Base-by-base conservation (phyloP, 108 stramenopile species). In the Pseudonitzschia pungens region DNA sequence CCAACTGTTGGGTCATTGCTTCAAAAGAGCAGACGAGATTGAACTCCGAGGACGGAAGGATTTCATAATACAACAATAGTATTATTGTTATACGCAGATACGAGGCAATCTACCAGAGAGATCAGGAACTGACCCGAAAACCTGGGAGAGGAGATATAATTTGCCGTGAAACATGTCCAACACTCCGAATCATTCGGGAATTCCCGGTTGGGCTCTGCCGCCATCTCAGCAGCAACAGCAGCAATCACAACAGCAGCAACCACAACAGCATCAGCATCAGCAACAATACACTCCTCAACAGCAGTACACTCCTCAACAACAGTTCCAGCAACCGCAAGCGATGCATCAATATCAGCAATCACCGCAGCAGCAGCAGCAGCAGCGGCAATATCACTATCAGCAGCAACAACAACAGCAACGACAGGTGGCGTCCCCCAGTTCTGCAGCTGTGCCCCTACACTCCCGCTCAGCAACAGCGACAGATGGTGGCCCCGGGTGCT, bases 141-240 rank as follows among this genome's bases (percentile, higher is more conserved):
- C n/a, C n/a, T n/a, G n/a, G n/a, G n/a, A n/a, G n/a, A n/a, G n/a
- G 15, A 4, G 64, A 36, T 10, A 12, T 36, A 6, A 36, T 6
- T 2, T 36, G 36, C 2, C 36, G 36, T 36, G 36, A 36, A 36
- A 11, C 45, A 67, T 67, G 66, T 67, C 66, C 2, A 67, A 67
- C 29, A 62, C 36, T 50, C 42, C 20, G 21, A 67, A 48, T 24
- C 48, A 44, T 27, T n/a, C 33, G 15, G 66, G 66, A 15, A 41
- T 67, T 29, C 66, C 66, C 66, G 45, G 22, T 67, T 67, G 66
- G 66, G 66, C 66, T 18, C 26, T 48, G 14, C 26, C 66, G 24
- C 66, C 42, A 28, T 44, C 45, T 48, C 66, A 67, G 9, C 66
- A 67, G 18, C 66, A 67, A 27, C 66, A 67, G 27, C 65, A 67